Conservation (phyloP, 1,284 basidiomycete genomes). For the Cerrena zonata region DNA sequence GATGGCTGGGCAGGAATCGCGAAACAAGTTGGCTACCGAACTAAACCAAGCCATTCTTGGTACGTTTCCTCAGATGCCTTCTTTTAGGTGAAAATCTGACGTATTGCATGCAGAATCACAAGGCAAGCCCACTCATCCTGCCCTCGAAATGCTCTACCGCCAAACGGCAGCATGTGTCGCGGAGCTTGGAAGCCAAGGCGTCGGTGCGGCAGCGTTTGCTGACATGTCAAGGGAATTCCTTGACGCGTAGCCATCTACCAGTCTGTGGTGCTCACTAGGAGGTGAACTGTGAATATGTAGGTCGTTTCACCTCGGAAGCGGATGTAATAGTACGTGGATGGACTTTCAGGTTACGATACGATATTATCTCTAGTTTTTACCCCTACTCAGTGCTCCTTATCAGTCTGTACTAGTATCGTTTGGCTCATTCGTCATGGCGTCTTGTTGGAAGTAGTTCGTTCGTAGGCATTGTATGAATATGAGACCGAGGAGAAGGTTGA, state of each 20-base stretch:
- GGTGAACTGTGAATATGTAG: neutral
- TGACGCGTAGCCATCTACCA: conserved; percentile 19
- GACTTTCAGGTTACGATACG: neutral
- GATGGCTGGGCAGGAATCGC: conserved; percentile 61
- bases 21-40: conserved; percentile 64
- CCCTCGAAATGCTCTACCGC: conserved; percentile 70
- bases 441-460: too few species aligned
- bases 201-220: conserved; percentile 72
- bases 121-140: conserved; percentile 62
- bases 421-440: too few species aligned
- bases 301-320: neutral
- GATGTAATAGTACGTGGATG: neutral
- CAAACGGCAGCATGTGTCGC: conserved; percentile 61
- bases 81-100: conserved; percentile 4
- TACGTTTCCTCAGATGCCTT: conserved; percentile 33
- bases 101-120: conserved; percentile 56
- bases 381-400: neutral
- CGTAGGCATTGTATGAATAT: too few species aligned
- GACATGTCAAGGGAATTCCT: conserved; percentile 71
- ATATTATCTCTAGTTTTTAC: neutral
- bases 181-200: conserved; percentile 63
- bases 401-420: neutral
- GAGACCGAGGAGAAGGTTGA: too few species aligned
- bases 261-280: neutral
- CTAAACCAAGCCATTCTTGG: conserved; percentile 77